Percentiles rank a stretch among this genome's conserved stretches.
phyloP scores from a whole-genome alignment of 2,329 filamentous ascomycete genomes.

The Claviceps arundinis region DNA sequence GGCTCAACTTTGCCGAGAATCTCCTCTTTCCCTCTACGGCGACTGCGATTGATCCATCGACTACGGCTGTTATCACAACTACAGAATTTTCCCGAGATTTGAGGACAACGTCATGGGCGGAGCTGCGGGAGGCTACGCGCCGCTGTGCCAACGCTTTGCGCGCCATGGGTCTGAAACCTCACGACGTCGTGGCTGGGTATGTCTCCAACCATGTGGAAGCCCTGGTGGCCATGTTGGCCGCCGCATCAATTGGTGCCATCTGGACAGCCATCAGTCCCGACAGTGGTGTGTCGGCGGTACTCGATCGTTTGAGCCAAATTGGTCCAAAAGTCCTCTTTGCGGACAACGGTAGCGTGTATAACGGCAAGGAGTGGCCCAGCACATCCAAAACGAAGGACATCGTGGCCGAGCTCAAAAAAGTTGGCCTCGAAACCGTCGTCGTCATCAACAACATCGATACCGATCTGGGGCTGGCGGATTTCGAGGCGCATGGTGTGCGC shows the following conservation, averaged over 20 bases:
- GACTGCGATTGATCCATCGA: conserved; percentile 34
- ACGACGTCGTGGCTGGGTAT: conserved; percentile 55
- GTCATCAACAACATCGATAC: conserved; percentile 55
- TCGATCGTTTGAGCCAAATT: conserved; percentile 80
- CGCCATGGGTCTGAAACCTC: conserved; percentile 43
- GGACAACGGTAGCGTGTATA: conserved; percentile 82
- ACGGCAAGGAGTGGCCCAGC: conserved; percentile 78
- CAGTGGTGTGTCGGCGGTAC: conserved; percentile 78
- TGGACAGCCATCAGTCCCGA: conserved; percentile 93
- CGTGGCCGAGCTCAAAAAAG: conserved; percentile 43
- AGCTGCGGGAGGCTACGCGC: conserved; percentile 66
- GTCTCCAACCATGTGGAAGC: conserved; percentile 84
- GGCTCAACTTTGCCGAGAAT: conserved; percentile 90
- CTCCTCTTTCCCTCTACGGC: conserved; percentile 58
- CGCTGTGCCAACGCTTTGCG: conserved; percentile 59
- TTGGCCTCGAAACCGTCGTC: conserved; percentile 55
- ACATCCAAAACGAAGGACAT: conserved; percentile 70
- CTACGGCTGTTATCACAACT: conserved; percentile 62
- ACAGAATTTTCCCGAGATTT: conserved; percentile 58
- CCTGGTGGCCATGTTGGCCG: conserved; percentile 74
- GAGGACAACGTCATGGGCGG: conserved; percentile 53
- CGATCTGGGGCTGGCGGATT: conserved; percentile 27
- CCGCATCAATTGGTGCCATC: conserved; percentile 69
- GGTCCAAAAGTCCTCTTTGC: conserved; percentile 70
- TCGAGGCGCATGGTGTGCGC: conserved; percentile 25